Evolutionary conservation across 78 protist genomes (phyloP), one percentile per base, ranked within the genome.

Genomic region (Protostelium mycophagum): DNA sequence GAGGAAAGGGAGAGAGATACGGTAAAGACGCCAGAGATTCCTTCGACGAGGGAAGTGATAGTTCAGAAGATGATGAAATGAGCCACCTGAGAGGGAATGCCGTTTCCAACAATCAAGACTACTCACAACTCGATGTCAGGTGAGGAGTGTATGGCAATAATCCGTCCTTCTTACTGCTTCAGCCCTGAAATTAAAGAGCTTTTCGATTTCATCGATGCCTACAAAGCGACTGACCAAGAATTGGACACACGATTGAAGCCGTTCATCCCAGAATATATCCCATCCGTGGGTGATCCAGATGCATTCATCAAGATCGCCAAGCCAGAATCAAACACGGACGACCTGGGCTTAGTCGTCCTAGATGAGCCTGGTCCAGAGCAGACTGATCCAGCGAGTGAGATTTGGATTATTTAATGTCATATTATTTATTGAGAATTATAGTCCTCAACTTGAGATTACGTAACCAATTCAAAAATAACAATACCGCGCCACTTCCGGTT

Each of bases 231-330:
- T 38, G 28, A 0, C 35, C 51, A 89, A 28, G 97, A 96, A 51
- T 86, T 93, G 35, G 96, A 93, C 37, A 88, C 97, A 28, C 63
- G 38, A 85, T 85, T 96, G 88, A 83, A 87, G 1, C 97, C 98
- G 28, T 96, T 95, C 91, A 90, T 96, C 28, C 96, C 98, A 0
- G 97, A 96, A 37, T 95, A 88, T 90, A 91, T 96, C 36, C 98
- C 98, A 9, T 86, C 97, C 0, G 89, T 96, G 23, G 95, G 94
- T 16, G 95, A 91, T 73, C 83, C 90, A 36, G 94, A 95, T 37
- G 91, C 91, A 28, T 94, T 94, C 36, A 0, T 91, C 86, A 94
- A 94, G 90, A 89, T 92, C 25, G 93, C 96, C 31, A 92, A 96
- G 28, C 97, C 97, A 0, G 96, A 94, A 35, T 89, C 83, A 0